Percentiles rank a stretch among this genome's conserved stretches.
Conservation (phyloP, 1,139 yeast species). For the Pichia sp. region DNA sequence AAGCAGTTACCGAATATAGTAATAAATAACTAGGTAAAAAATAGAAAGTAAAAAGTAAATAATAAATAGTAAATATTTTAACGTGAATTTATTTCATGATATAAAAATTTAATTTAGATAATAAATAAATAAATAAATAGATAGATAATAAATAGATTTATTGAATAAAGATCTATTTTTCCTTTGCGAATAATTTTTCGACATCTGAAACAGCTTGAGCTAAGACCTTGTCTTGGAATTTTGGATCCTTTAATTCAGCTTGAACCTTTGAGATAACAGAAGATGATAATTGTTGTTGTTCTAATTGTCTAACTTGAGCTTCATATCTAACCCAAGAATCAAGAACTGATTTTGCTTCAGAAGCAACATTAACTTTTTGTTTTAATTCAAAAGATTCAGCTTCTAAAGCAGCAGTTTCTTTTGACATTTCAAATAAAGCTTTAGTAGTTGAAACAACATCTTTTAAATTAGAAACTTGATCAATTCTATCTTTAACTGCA, state of each 20-base stretch:
- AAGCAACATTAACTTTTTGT: slow-evolving; percentile 81
- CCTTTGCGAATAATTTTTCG: slow-evolving; percentile 66
- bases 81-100: slow-evolving; percentile 2
- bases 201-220: slow-evolving; percentile 87
- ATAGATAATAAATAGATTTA: slow-evolving; percentile 2
- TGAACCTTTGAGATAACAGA: slow-evolving; percentile 84
- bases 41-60: no score
- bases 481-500: slow-evolving; percentile 91
- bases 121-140: slow-evolving; percentile 2
- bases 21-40: background rate
- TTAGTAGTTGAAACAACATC: slow-evolving; percentile 90
- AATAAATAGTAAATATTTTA: background rate
- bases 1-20: slow-evolving; percentile 13
- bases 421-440: slow-evolving; percentile 85
- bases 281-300: slow-evolving; percentile 87
- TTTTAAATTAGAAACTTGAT: slow-evolving; percentile 78
- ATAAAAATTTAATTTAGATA: background rate
- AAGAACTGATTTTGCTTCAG: slow-evolving; percentile 89
- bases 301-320: slow-evolving; percentile 91
- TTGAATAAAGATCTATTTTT: slow-evolving; percentile 20
- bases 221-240: slow-evolving; percentile 90
- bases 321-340: slow-evolving; percentile 99
- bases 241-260: slow-evolving; percentile 76
- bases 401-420: slow-evolving; percentile 94
- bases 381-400: slow-evolving; percentile 88